A percentile compares a stretch with the other conserved stretches of the same genome.
These are phyloP conservation scores for Anacardium occidentale DNA, from an alignment of 345 rosid species.

Conservation along the genomic window DNA sequence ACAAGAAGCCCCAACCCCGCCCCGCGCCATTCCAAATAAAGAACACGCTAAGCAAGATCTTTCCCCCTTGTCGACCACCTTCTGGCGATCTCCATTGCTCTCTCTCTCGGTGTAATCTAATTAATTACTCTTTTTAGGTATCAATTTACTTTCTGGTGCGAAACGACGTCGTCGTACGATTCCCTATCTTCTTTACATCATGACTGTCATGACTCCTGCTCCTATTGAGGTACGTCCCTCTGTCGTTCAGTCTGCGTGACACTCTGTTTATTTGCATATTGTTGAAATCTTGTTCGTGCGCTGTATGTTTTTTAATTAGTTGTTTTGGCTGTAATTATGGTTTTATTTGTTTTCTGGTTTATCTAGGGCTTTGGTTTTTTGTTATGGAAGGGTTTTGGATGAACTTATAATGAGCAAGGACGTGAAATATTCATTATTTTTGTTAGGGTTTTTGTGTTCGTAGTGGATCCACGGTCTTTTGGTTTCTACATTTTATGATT, in stretches of 20 bases:
- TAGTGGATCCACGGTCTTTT: slow-evolving; percentile 36
- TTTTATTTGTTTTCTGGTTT: slow-evolving; percentile 22
- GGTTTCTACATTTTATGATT: slow-evolving; percentile 13
- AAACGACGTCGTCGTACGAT: neutral
- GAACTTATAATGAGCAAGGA: slow-evolving; percentile 17
- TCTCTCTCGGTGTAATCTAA: slow-evolving; percentile 14
- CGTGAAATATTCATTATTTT: neutral
- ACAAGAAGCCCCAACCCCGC: no score
- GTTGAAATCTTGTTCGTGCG: neutral
- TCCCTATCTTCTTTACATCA: slow-evolving; percentile 20
- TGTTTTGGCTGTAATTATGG: neutral
- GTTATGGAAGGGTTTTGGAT: slow-evolving; percentile 8
- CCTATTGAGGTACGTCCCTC: slow-evolving; percentile 48
- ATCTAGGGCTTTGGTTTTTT: slow-evolving; percentile 21
- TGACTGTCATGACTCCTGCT: slow-evolving; percentile 69
- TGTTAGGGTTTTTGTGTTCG: slow-evolving; percentile 38
- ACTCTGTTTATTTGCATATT: slow-evolving; percentile 3
- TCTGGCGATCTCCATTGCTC: slow-evolving; percentile 31
- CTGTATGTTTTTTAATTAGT: neutral
- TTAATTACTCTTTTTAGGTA: neutral
- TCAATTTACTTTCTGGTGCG: neutral
- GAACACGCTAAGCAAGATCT: slow-evolving; percentile 15
- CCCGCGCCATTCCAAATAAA: slow-evolving; percentile 2
- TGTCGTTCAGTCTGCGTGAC: slow-evolving; percentile 5
- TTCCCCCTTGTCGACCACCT: slow-evolving; percentile 22